Evolutionary conservation across 2,329 filamentous ascomycete species (phyloP), one percentile per base, ranked within the genome.

Genomic region (Apiospora hydei): DNA sequence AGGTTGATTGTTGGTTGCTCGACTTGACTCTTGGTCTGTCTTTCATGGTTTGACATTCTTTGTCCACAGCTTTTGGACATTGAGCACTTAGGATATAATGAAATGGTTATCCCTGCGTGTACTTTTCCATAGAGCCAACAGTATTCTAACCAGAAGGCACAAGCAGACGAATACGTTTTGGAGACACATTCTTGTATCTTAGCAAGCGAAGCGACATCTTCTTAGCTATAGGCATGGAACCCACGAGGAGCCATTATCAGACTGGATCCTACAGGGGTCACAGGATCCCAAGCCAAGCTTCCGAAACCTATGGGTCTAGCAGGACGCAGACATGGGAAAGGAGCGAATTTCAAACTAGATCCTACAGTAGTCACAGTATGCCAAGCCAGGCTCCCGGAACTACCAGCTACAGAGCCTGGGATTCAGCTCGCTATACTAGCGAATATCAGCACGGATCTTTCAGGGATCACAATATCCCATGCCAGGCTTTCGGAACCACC

Each of bases 21-120:
- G 57, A 41, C 18, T 38, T 64, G 57, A 64, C 57, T 41, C 30
- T 64, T n/a, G 11, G 34, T 64, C 30, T n/a, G 57, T 64, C 57
- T 64, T 64, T 41, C 7, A 41, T 18, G 8, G 57, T 38, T 41
- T 21, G 11, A 24, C 21, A n/a, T 11, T 14, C 57, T n/a, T 64
- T 64, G 57, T 64, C 57, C 0, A 41, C 7, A 18, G 4, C 13
- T 10, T 41, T 41, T 64, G 11, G 34, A 14, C 8, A 41, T 13
- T 21, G 34, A 41, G 34, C 57, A 64, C 41, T 64, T 38, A 64
- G 41, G 10, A 4, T 5, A 21, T n/a, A 41, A 10, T 24, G 41
- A 34, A 41, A 24, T 41, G 57, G 18, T 34, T 3, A 6, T 8
- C 3, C 57, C 53, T 16, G 16, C 4, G 4, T 24, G 18, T 18